phyloP scores from a whole-genome alignment of 2,329 filamentous ascomycete genomes.

The Phyllosticta ampelicida region DNA sequence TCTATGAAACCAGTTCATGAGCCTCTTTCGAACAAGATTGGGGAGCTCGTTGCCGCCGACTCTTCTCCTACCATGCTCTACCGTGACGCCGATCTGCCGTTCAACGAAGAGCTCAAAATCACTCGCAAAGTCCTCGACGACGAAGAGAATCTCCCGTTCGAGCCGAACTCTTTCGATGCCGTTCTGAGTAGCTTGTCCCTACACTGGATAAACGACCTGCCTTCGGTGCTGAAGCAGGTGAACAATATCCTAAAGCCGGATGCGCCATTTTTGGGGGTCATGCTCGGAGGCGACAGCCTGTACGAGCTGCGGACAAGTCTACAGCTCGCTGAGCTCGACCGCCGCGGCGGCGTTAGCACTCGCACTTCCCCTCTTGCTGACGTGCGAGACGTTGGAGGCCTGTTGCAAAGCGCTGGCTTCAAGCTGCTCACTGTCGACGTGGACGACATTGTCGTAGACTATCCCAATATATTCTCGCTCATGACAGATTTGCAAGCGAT shows the following conservation, averaged over 20 bases:
- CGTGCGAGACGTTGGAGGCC: constrained; percentile 78
- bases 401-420: constrained; percentile 81
- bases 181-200: constrained; percentile 81
- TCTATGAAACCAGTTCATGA: constrained; percentile 48
- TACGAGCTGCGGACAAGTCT: constrained; percentile 89
- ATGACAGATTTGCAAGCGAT: constrained; percentile 94
- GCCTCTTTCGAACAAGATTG: constrained; percentile 61
- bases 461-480: constrained; percentile 76
- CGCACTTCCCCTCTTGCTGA: constrained; percentile 88
- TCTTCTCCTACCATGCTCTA: constrained; percentile 68
- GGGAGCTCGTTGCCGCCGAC: constrained; percentile 68
- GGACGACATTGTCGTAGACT: constrained; percentile 94
- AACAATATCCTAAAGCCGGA: constrained; percentile 85
- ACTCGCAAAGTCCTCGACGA: constrained; percentile 63
- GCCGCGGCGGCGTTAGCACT: constrained; percentile 81
- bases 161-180: constrained; percentile 69
- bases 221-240: constrained; percentile 71
- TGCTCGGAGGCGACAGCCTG: constrained; percentile 90
- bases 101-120: constrained; percentile 64
- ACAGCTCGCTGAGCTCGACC: constrained; percentile 83
- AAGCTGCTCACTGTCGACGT: constrained; percentile 94
- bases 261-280: constrained; percentile 82
- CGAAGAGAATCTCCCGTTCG: constrained; percentile 66
- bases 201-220: constrained; percentile 97
- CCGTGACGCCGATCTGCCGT: constrained; percentile 64